Percentiles rank a stretch among this genome's conserved stretches.
phyloP scores from a whole-genome alignment of 306 rosid species.

The Gillenia trifoliata region DNA sequence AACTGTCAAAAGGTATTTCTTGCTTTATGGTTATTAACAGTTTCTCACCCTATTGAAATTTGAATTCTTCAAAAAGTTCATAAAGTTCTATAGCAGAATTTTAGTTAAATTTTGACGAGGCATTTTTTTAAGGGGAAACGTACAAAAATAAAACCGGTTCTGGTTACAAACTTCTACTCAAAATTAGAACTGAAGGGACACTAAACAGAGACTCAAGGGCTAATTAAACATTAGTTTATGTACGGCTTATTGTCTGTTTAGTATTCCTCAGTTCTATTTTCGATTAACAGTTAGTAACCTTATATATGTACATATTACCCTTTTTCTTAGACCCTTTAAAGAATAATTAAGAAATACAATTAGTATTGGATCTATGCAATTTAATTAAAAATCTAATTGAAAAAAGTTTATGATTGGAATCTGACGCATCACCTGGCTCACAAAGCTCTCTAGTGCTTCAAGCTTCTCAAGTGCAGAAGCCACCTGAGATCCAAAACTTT shows the following conservation, averaged over 20 bases:
- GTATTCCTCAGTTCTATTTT: too few species aligned
- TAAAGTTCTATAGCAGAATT: neutral
- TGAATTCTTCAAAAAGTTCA: neutral
- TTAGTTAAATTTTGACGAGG: neutral
- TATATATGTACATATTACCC: neutral
- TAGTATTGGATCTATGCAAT: neutral
- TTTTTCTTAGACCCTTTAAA: neutral
- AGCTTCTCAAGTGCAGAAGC: conserved; percentile 49
- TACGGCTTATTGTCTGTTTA: neutral
- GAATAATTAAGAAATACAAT: neutral
- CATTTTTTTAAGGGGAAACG: neutral
- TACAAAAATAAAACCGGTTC: neutral
- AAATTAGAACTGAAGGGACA: neutral
- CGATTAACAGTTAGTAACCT: neutral
- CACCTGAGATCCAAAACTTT: conserved; percentile 49
- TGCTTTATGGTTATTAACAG: neutral
- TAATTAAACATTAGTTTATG: neutral
- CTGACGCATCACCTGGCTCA: conserved; percentile 55
- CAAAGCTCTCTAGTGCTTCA: conserved; percentile 69
- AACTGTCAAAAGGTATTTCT: neutral
- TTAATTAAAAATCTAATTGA: neutral
- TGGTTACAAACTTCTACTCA: neutral
- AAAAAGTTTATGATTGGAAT: neutral
- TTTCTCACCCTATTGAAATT: neutral
- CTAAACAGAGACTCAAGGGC: neutral